Evolutionary conservation across 495 filamentous ascomycete genomes (phyloP), one percentile per base, ranked within the genome.

Genomic region (Xylaria castorea): DNA sequence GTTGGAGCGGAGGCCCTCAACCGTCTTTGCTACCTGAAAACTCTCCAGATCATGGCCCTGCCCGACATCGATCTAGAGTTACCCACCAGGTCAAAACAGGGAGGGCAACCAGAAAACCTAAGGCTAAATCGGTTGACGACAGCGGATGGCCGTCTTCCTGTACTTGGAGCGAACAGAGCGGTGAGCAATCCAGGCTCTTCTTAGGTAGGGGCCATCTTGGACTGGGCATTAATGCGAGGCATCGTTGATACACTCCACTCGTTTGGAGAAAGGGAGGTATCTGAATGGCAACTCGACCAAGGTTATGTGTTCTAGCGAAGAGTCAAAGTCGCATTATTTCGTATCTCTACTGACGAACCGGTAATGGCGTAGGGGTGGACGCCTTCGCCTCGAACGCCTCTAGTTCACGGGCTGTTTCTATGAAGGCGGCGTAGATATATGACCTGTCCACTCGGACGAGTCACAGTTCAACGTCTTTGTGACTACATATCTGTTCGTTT

Each of bases 371-470:
- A 66, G 63, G 70, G 63, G 25, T 53, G 51, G 51, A 30, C 25
- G 63, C 12, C 20, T 42, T 60, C 34, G 62, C 51, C 38, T 61
- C 70, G 62, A 51, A 72, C 50, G 63, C 34, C 34, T 67, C 40
- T 57, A 42, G 48, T 38, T 72, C 40, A 42, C 53, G 48, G 65
- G 73, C 53, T 32, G 40, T 57, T 75, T 51, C 46, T 72, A 72
- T 32, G 66, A 30, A 58, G 36, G 50, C 61, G 38, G 70, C 48
- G 73, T 30, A 34, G 72, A 75, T 25, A 78, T 78, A 63, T 80
- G 76, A 80, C 75, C 60, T 68, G 75, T 80, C 78, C 71, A 27
- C 58, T 75, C 46, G 66, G 51, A 71, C 66, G 68, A 62, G 75
- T 36, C 71, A 74, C 69, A 50, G 71, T 70, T 72, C 73, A 63